Base-by-base conservation (phyloP, 2,329 filamentous ascomycete species). In the Sporothrix globosa region DNA sequence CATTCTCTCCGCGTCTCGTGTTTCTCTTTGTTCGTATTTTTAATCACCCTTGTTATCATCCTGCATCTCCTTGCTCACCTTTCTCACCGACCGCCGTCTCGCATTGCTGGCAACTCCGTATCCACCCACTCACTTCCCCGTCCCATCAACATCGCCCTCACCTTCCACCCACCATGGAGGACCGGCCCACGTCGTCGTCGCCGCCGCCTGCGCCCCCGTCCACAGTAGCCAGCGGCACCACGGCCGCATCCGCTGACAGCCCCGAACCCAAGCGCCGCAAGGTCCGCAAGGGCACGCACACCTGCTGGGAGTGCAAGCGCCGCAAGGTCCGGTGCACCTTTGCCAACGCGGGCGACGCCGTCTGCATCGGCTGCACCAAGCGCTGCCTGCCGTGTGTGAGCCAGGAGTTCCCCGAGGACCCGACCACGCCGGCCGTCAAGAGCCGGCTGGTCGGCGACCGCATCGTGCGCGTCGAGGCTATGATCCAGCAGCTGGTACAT, bases 221-320 rank as follows among this genome's bases (percentile, higher is more conserved):
- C 10, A 27, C 21, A 9, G 44, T 7, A 27, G 44, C 27, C 44
- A 65, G 17, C 34, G 7, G 34, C 34, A 9, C 39, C 58, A 17
- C 58, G 41, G n/a, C 13, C 21, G 5, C 58, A 6, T 11, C 17
- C 24, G 13, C 24, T 11, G 41, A 30, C 54, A 41, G 24, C 54
- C 54, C 67, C 10, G 24, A 50, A 10, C 67, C 67, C 17, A 71
- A 70, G 44, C 58, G 72, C 13, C 56, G 72, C 10, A 74, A 73
- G 65, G 34, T 74, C 56, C 70, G 73, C 63, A 74, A 74, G 44
- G 72, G 73, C 17, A 88, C 85, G 0, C 80, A 78, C 50, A 86
- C 84, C 69, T 87, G 86, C 75, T 87, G 85, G 85, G 85, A 87
- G 73, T 88, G 86, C 80, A 85, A 85, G 75, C 81, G 83, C 65